Evolutionary conservation across 306 rosid genomes (phyloP), one percentile per base, ranked within the genome.

Genomic region (Styphnolobium japonicum): DNA sequence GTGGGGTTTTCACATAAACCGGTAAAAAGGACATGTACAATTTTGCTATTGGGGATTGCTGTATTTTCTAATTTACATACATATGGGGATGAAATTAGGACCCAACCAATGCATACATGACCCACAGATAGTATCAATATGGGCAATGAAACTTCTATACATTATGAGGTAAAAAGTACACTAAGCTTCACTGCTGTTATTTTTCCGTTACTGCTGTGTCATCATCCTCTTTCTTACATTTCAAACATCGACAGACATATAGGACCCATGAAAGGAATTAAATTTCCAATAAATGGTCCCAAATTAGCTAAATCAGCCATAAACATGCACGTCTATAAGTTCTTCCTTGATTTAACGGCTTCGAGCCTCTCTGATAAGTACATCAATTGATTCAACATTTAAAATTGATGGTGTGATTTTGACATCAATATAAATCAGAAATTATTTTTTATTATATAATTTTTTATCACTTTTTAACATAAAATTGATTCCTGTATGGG

Each of bases 261-360:
- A 65, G 87, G 88, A 82, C 86, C 90, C 87, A 81, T 82, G 79
- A 70, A 80, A 86, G 80, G 85, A 80, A 76, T 75, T 45, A 49
- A 56, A 83, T 69, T 80, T 75, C 73, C 71, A 86, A 65, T 76
- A 67, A 39, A 56, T 31, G 85, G 87, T 60, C 88, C 89, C 86
- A 27, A 21, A 49, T 57, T 60, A 21, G 77, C 80, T 73, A 56
- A 63, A 79, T 80, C 58, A 25, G 75, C 67, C 79, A 60, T 68
- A 62, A 49, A 33, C 74, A 77, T 55, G 70, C 78, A 60, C 80
- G 57, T 34, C 83, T 78, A 71, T 39, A 15, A 68, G 19, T 73
- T 63, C 75, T 19, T 64, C 39, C 40, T 36, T 63, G 66, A 74
- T 76, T 63, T 66, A 77, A 75, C 81, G 64, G 12, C 85, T 76